A percentile compares a stretch with the other conserved stretches of the same genome.
Evolutionary conservation across 1,284 basidiomycete genomes (phyloP).

Genomic region (Baeospora myosura): DNA sequence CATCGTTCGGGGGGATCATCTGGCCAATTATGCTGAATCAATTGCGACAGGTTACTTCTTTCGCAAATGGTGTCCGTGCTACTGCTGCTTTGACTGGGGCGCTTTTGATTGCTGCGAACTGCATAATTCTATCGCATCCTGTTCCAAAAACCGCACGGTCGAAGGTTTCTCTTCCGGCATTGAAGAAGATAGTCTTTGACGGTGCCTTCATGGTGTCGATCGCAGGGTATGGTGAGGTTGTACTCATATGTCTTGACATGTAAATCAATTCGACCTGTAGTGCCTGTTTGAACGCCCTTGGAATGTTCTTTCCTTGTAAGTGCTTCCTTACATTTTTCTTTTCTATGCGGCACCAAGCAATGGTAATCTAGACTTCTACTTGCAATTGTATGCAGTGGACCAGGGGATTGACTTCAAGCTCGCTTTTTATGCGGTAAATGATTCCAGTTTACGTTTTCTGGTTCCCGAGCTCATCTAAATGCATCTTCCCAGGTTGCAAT

Average conservation of each 20-base stretch:
- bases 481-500: slow-evolving; percentile 28
- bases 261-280: slow-evolving; percentile 15
- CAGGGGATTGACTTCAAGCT: slow-evolving; percentile 32
- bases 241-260: background rate
- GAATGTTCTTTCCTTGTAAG: slow-evolving; percentile 43
- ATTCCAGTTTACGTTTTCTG: background rate
- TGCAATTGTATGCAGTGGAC: slow-evolving; percentile 42
- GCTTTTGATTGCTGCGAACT: slow-evolving; percentile 33
- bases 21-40: slow-evolving; percentile 47
- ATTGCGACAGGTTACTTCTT: slow-evolving; percentile 27
- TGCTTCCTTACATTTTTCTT: too few species aligned
- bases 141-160: slow-evolving; percentile 21
- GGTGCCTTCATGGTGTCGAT: slow-evolving; percentile 37
- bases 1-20: slow-evolving; percentile 41
- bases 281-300: slow-evolving; percentile 37
- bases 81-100: slow-evolving; percentile 29
- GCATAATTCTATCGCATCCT: slow-evolving; percentile 31
- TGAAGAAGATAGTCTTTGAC: slow-evolving; percentile 28
- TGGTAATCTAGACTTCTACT: slow-evolving; percentile 39
- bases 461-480: background rate
- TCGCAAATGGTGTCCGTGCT: slow-evolving; percentile 33
- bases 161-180: background rate
- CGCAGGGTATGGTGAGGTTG: slow-evolving; percentile 26
- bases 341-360: slow-evolving; percentile 24
- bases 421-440: slow-evolving; percentile 41